Evolutionary conservation across 1,284 basidiomycete species (phyloP).

Genomic region (Ustilago crameri): DNA sequence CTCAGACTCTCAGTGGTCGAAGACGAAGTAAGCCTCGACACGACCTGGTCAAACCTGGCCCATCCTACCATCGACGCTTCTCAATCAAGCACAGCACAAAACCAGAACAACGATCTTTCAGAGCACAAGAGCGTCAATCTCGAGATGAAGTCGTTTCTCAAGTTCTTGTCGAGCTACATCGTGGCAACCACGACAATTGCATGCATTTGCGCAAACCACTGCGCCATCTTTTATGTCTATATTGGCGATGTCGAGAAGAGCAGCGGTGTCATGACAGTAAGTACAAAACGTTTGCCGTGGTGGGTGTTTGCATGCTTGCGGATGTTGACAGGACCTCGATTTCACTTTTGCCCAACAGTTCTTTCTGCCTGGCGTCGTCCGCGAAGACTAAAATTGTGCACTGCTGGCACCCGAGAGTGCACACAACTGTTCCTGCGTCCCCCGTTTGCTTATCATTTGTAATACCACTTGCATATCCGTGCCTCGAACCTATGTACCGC

Average conservation of each 20-base stretch:
- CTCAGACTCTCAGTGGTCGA: slow-evolving; percentile 47
- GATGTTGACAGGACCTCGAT: slow-evolving; percentile 2
- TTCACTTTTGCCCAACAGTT: slow-evolving; percentile 21
- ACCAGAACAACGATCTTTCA: slow-evolving; percentile 25
- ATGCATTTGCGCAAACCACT: slow-evolving; percentile 65
- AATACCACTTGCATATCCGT: neutral
- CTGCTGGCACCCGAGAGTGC: neutral
- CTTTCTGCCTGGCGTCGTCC: slow-evolving; percentile 52
- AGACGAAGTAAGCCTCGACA: slow-evolving; percentile 59
- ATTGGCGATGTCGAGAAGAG: slow-evolving; percentile 60
- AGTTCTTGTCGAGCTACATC: slow-evolving; percentile 64
- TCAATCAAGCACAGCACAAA: slow-evolving; percentile 31
- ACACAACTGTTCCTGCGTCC: neutral
- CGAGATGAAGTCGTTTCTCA: slow-evolving; percentile 63
- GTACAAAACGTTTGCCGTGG: neutral
- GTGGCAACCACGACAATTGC: slow-evolving; percentile 64
- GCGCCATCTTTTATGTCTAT: slow-evolving; percentile 68
- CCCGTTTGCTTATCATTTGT: neutral
- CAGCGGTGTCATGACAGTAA: slow-evolving; percentile 55
- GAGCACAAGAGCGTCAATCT: slow-evolving; percentile 57
- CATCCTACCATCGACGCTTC: slow-evolving; percentile 51
- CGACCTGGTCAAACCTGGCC: slow-evolving; percentile 63
- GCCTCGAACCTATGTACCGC: neutral
- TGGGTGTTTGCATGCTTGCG: neutral
- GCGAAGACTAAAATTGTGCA: slow-evolving; percentile 31